A percentile compares a stretch with the other conserved stretches of the same genome.
phyloP scores from a whole-genome alignment of 176 grass and related monocot genomes.

The Canna indica region DNA sequence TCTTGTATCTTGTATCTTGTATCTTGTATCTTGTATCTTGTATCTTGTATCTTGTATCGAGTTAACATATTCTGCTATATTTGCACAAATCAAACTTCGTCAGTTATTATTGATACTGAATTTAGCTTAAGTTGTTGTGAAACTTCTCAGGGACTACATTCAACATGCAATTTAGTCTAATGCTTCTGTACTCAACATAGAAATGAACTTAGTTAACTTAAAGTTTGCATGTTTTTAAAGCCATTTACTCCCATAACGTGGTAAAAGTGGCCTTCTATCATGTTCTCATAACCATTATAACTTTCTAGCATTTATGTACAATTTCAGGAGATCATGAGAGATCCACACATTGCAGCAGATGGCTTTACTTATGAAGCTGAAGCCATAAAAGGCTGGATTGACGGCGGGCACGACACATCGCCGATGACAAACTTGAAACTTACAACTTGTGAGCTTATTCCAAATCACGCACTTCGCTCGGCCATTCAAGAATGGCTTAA shows the following conservation, averaged over 20 bases:
- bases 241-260: background rate
- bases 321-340: constrained; percentile 51
- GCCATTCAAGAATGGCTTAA: constrained; percentile 48
- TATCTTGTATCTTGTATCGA: background rate
- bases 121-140: too few relatives aligned
- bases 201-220: background rate
- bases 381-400: constrained; percentile 41
- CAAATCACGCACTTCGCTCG: constrained; percentile 37
- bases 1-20: background rate
- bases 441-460: constrained; percentile 24
- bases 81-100: too few relatives aligned
- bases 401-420: constrained; percentile 34
- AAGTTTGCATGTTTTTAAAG: background rate
- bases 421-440: constrained; percentile 36
- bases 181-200: too few relatives aligned
- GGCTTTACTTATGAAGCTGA: constrained; percentile 55
- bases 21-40: background rate
- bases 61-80: too few relatives aligned
- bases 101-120: too few relatives aligned
- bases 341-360: constrained; percentile 51
- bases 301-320: background rate
- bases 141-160: too few relatives aligned
- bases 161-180: too few relatives aligned
- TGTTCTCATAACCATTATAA: background rate
- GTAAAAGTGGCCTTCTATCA: background rate